phyloP scores from a whole-genome alignment of 1,284 basidiomycete species.

The Peniophora sp. region DNA sequence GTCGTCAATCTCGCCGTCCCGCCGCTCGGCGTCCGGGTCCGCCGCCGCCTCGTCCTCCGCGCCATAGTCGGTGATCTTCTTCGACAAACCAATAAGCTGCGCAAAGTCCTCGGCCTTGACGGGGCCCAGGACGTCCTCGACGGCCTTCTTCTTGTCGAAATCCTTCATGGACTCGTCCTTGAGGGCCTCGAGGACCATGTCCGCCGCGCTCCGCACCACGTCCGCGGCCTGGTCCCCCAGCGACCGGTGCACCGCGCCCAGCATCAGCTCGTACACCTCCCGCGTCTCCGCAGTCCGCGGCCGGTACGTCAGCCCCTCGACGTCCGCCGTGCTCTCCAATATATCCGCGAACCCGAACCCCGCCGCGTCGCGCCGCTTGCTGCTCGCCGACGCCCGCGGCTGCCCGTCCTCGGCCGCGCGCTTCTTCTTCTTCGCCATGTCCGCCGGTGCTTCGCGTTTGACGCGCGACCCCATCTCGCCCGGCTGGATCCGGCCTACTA shows the following conservation, averaged over 20 bases:
- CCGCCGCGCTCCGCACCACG: slow-evolving; percentile 90
- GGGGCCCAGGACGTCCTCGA: slow-evolving; percentile 71
- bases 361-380: slow-evolving; percentile 43
- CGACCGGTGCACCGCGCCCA: slow-evolving; percentile 74
- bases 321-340: slow-evolving; percentile 86
- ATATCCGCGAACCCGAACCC: slow-evolving; percentile 78
- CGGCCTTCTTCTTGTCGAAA: slow-evolving; percentile 96
- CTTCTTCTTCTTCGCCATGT: slow-evolving; percentile 94
- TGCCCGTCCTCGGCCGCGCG: slow-evolving; percentile 44
- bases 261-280: slow-evolving; percentile 90
- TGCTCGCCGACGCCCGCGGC: slow-evolving; percentile 27
- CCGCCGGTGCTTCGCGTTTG: slow-evolving; percentile 54
- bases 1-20: slow-evolving; percentile 82
- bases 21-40: slow-evolving; percentile 69
- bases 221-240: slow-evolving; percentile 96
- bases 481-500: slow-evolving; percentile 86
- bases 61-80: slow-evolving; percentile 96
- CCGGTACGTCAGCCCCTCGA: slow-evolving; percentile 89
- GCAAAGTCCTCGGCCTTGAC: slow-evolving; percentile 76
- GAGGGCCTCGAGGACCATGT: slow-evolving; percentile 83
- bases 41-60: slow-evolving; percentile 75
- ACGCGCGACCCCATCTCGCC: slow-evolving; percentile 94
- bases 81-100: slow-evolving; percentile 81
- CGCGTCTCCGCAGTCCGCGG: slow-evolving; percentile 92
- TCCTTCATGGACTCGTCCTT: slow-evolving; percentile 92